A percentile compares a stretch with the other conserved stretches of the same genome.
Conservation (phyloP, 176 grass and related monocot genomes). For the Aegilops bicornis region DNA sequence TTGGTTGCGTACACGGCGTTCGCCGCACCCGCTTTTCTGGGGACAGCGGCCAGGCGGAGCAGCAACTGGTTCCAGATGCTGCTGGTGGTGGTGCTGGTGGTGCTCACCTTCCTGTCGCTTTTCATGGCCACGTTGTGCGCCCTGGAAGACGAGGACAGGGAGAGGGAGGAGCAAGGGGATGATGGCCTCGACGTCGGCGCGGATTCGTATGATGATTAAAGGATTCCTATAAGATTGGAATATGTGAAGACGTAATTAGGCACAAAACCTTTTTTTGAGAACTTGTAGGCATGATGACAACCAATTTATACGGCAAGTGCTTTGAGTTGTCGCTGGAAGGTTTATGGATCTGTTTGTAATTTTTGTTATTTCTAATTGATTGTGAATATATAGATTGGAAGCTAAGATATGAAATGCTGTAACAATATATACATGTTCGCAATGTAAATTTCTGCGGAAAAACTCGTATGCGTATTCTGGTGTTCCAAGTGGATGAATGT, state of each 20-base stretch:
- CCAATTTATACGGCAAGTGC: too few relatives aligned
- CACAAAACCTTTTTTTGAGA: too few relatives aligned
- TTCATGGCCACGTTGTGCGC: conserved; percentile 11
- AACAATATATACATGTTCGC: too few relatives aligned
- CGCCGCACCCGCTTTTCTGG: background rate
- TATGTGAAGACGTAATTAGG: too few relatives aligned
- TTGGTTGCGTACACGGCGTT: background rate
- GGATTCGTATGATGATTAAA: too few relatives aligned
- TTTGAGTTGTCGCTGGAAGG: too few relatives aligned
- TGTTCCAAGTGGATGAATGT: background rate
- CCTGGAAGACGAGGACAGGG: background rate
- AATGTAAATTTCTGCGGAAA: background rate
- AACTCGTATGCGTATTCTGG: background rate
- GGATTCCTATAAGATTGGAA: too few relatives aligned
- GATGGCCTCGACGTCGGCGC: background rate
- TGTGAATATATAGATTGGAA: too few relatives aligned
- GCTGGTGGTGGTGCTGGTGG: background rate
- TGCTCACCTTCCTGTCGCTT: background rate
- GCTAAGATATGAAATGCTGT: too few relatives aligned
- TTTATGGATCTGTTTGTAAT: too few relatives aligned
- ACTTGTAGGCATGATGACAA: too few relatives aligned
- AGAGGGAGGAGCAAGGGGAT: background rate
- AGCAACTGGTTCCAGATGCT: background rate
- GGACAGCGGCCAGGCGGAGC: background rate
- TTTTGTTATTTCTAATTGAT: too few relatives aligned